Percentiles rank a stretch among this genome's conserved stretches.
These are phyloP conservation scores for Eutrema salsugineum DNA, from an alignment of 441 rosid genomes.

Conservation along the genomic window DNA sequence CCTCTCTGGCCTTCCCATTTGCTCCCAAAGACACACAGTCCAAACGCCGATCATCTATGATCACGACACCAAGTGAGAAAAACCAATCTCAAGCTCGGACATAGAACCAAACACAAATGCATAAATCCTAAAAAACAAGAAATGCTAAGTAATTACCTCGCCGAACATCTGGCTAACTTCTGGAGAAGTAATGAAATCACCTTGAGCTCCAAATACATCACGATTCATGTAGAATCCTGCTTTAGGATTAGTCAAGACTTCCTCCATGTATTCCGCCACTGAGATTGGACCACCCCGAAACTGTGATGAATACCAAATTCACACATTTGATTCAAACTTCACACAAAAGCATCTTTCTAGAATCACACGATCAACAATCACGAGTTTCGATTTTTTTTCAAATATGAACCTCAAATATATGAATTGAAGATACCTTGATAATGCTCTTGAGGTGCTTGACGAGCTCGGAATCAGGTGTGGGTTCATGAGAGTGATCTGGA, in stretches of 20 bases:
- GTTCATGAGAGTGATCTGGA: constrained; percentile 70
- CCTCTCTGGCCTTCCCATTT: constrained; percentile 75
- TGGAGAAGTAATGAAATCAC: constrained; percentile 96
- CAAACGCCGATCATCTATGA: constrained; percentile 84
- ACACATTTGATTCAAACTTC: neutral
- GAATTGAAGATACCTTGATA: constrained; percentile 55
- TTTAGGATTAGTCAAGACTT: constrained; percentile 89
- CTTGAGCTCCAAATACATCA: constrained; percentile 90
- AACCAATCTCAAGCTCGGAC: neutral
- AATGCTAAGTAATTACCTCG: constrained; percentile 49
- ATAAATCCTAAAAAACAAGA: neutral
- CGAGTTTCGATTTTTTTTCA: neutral
- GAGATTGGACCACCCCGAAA: constrained; percentile 95
- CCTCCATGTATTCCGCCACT: constrained; percentile 95
- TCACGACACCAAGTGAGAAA: neutral
- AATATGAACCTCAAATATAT: neutral
- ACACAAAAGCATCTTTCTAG: neutral
- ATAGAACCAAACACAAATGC: neutral
- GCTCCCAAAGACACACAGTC: constrained; percentile 93
- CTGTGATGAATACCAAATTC: constrained; percentile 37
- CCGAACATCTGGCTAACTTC: constrained; percentile 98
- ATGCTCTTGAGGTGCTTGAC: constrained; percentile 86
- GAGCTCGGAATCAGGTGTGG: constrained; percentile 61
- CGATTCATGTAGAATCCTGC: constrained; percentile 87
- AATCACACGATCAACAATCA: neutral